A percentile compares a stretch with the other conserved stretches of the same genome.
phyloP scores from a whole-genome alignment of 208 protist species.

The Acanthamoeba royreba region DNA sequence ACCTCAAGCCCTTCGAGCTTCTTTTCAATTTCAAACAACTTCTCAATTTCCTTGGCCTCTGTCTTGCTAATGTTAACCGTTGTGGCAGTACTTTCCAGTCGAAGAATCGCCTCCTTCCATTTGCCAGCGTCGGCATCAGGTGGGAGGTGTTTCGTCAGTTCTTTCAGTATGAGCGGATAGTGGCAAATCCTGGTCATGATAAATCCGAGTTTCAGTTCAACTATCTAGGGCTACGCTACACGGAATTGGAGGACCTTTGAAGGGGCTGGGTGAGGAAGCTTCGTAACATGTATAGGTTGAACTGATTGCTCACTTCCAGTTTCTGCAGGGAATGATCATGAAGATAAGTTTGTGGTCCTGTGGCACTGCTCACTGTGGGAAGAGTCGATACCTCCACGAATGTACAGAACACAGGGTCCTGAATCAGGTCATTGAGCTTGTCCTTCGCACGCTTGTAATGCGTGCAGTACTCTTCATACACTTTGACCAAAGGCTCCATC shows the following conservation, averaged over 20 bases:
- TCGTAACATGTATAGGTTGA: not conserved
- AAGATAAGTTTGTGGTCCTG: not conserved
- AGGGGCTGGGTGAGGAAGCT: not conserved
- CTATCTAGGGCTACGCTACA: not conserved
- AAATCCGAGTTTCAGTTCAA: not conserved
- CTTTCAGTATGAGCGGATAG: not conserved
- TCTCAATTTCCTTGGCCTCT: not conserved
- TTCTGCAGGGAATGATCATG: not conserved
- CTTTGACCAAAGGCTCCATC: not conserved
- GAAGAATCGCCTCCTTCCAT: not conserved
- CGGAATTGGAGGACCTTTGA: no score
- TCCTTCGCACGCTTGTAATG: constrained; percentile 14
- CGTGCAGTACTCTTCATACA: not conserved
- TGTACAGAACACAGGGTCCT: not conserved
- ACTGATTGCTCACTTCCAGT: not conserved
- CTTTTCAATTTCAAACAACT: not conserved
- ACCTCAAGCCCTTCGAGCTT: not conserved
- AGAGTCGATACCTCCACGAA: not conserved
- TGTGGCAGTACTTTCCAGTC: not conserved
- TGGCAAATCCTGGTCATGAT: not conserved
- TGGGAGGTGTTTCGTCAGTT: not conserved
- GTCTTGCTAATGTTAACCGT: not conserved
- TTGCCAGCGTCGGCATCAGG: not conserved
- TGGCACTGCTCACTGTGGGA: not conserved
- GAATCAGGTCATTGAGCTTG: not conserved